Base-by-base conservation (phyloP, 768 basidiomycete genomes). In the Xerocomus brunneocitrinus region DNA sequence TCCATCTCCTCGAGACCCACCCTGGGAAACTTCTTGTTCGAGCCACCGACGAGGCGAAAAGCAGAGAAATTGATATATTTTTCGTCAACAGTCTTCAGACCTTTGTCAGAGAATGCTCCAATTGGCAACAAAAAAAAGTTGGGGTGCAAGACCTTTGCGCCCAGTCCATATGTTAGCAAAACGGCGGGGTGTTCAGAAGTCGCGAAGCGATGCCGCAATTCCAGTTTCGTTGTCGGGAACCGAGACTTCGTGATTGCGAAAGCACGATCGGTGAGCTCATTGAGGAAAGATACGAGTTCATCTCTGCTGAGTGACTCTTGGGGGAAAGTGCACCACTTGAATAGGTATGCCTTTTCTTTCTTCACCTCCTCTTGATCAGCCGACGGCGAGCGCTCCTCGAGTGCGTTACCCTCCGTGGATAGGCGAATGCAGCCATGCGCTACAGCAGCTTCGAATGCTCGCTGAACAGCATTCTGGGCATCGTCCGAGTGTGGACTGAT, bases 51-150 rank as follows among this genome's bases (percentile, higher is more conserved):
- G 2, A 57, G 41, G 3, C 57, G 52, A 3, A 55, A 12, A 0
- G 48, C 49, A 31, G 52, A 53, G 40, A 57, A 53, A 35, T 53
- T 50, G 8, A 57, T n/a, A 30, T 53, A 57, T 41, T 28, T 16
- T 39, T 53, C 19, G 40, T 50, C 48, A 3, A 50, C 51, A 9
- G 47, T 38, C 27, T 50, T 25, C 12, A 42, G 34, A 22, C 28
- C 51, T 2, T 5, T 40, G 3, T 25, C 56, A 2, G 28, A 22
- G 44, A 61, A 61, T 5, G 60, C 60, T 6, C 47, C n/a, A 3
- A 52, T 49, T 0, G 59, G 61, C 22, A 62, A 38, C 35, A 62
- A 22, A 19, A 61, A 9, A 46, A 61, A 54, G 31, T 48, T 50
- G 10, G 58, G 60, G 5, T 41, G 32, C 14, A 56, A 36, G 6